Evolutionary conservation across 371 early-diverging fungal species (phyloP), one percentile per base, ranked within the genome.

Genomic region (Rhizopus stolonifer): DNA sequence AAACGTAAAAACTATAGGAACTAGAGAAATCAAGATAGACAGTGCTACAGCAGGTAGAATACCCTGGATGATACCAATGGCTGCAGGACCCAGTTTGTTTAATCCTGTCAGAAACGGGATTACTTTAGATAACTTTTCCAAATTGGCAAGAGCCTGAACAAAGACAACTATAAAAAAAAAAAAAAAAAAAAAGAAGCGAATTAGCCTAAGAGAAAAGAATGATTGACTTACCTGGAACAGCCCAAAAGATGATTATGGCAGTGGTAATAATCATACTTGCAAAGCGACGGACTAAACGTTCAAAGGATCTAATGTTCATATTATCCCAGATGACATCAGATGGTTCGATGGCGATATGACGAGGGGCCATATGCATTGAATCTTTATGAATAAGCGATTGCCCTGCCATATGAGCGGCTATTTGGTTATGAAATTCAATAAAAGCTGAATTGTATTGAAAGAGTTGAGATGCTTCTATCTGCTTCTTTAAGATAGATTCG

Each of bases 281-380:
- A 47, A 80, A 54, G 3, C 72, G 64, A 43, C 90, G 83, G 18
- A 74, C 64, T 33, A 86, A 70, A 23, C 87, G 77, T 34, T 75
- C 72, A 29, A 70, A 69, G 11, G 80, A 79, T 19, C 64, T 65
- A 17, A 88, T 70, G 49, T 83, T 86, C 64, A 90, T 74, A 62
- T 92, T 90, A n/a, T 82, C 79, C 93, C 93, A 94, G 54, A 90
- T 84, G 26, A 94, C 74, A 66, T 94, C 93, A 21, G 82, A 76
- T 0, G 89, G 85, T 18, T 83, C 72, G 42, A 92, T 80, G 26
- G 86, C 81, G 14, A 80, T 67, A 51, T 77, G 78, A 32, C 86
- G 80, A 38, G 85, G 81, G 14, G 75, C 73, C 89, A 91, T 89
- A 9, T 70, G 70, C 54, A 84, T 69, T 17, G 89, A 84, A n/a